Percentiles rank a stretch among this genome's conserved stretches.
Conservation (phyloP, 305 asterid genomes). For the Ajuga reptans region DNA sequence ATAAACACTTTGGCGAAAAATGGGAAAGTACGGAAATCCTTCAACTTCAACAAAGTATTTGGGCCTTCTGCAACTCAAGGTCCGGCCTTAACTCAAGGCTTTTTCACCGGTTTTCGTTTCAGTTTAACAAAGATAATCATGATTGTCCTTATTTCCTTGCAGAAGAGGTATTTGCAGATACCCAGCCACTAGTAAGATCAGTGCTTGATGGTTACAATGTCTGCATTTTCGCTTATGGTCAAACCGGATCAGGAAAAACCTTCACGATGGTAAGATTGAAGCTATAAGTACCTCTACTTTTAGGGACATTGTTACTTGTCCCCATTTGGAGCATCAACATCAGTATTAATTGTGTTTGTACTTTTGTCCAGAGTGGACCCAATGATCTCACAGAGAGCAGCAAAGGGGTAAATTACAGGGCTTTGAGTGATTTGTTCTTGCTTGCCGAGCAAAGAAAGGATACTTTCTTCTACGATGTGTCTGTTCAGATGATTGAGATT, state of each 20-base stretch:
- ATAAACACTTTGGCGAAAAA: conserved; percentile 54
- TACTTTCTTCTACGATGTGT: conserved; percentile 68
- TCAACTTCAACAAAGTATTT: conserved; percentile 87
- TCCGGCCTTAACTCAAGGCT: conserved; percentile 19
- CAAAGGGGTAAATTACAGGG: conserved; percentile 93
- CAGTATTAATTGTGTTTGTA: conserved; percentile 15
- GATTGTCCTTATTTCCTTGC: conserved; percentile 22
- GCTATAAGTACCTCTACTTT: neutral
- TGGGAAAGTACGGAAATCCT: conserved; percentile 68
- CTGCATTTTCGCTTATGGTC: conserved; percentile 96
- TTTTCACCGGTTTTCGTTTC: neutral
- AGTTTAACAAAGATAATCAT: conserved; percentile 5
- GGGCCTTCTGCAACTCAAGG: conserved; percentile 93
- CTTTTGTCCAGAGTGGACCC: conserved; percentile 70
- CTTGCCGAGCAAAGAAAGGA: conserved; percentile 78
- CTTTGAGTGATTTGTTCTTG: conserved; percentile 71
- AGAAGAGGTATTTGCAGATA: conserved; percentile 90
- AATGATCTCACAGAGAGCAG: conserved; percentile 63
- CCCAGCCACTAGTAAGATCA: conserved; percentile 81
- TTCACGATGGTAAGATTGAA: conserved; percentile 68
- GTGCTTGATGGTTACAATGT: conserved; percentile 96
- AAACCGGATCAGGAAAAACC: conserved; percentile 97
- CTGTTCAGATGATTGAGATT: conserved; percentile 97
- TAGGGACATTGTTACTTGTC: neutral
- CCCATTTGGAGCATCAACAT: conserved; percentile 7